Evolutionary conservation across 2,329 filamentous ascomycete genomes (phyloP), one percentile per base, ranked within the genome.

Genomic region (Aspergillus udagawae): DNA sequence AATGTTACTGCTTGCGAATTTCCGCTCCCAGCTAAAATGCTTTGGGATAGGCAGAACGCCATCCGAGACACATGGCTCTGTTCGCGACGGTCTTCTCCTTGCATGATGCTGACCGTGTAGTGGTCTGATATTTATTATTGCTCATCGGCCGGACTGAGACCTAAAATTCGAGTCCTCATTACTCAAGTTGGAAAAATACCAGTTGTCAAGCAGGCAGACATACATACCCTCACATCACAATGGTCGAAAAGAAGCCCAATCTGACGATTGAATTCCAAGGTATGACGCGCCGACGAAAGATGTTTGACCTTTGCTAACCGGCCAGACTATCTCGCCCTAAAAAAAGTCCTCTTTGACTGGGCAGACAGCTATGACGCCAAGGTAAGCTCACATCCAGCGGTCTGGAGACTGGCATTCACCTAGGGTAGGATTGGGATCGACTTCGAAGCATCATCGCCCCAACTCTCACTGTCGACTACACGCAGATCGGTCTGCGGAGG

Each of bases 381-480:
- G 66, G 75, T 74, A 65, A 44, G 59, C 57, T 14, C n/a, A n/a
- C 23, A 28, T 20, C 45, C 10, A 20, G 12, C 1, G 55, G 5
- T 1, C 5, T 17, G 35, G 51, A 32, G 25, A 42, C 35, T 12
- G 14, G 25, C 1, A 27, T 48, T 28, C n/a, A 48, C 7, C n/a
- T 14, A 42, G 7, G 17, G 10, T 47, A 76, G 73, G 73, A 78
- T 62, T 77, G 74, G 74, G 66, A 68, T 23, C 72, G 74, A 25
- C 69, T 78, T 10, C 67, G 67, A 54, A 68, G 67, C 35, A 75
- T 76, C 63, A 72, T 81, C 48, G 77, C 79, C 12, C 78, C 79
- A 28, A 68, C 64, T 1, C 55, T 70, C 48, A 68, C 60, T 23
- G 68, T 91, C 66, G 89, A 92, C 79, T 92, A 92, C 81, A 83